Evolutionary conservation across 2,329 filamentous ascomycete species (phyloP).

Genomic region (Aureobasidium pullulans): DNA sequence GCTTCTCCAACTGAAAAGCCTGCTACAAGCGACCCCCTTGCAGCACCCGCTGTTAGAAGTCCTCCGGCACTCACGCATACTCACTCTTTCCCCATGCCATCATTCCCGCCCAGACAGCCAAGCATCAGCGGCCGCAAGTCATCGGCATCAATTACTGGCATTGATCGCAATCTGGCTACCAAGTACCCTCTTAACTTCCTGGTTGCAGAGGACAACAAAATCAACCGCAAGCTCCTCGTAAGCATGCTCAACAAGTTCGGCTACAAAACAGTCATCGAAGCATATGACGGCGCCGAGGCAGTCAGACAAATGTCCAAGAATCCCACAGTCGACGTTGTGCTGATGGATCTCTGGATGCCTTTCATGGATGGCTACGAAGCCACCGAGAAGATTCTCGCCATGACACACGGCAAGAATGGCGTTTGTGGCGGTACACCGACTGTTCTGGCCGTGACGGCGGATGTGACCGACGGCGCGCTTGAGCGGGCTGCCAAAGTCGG

Average conservation of each 20-base stretch:
- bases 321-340: slow-evolving; percentile 49
- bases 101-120: slow-evolving; percentile 13
- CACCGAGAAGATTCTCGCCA: slow-evolving; percentile 52
- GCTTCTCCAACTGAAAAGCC: not conserved
- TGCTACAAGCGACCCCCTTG: not conserved
- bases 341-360: slow-evolving; percentile 76
- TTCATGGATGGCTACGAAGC: slow-evolving; percentile 66
- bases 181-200: slow-evolving; percentile 60
- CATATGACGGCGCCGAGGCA: slow-evolving; percentile 61
- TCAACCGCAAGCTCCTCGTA: slow-evolving; percentile 61
- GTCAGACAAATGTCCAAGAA: slow-evolving; percentile 49
- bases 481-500: slow-evolving; percentile 53
- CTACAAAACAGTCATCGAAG: slow-evolving; percentile 55
- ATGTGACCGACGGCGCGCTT: slow-evolving; percentile 58
- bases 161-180: slow-evolving; percentile 51
- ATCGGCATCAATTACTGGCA: slow-evolving; percentile 21
- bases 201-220: slow-evolving; percentile 65
- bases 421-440: slow-evolving; percentile 27
- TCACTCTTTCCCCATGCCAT: slow-evolving; percentile 13
- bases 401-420: slow-evolving; percentile 27
- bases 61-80: not conserved
- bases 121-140: slow-evolving; percentile 20
- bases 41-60: slow-evolving; percentile 13
- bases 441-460: slow-evolving; percentile 58
- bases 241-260: slow-evolving; percentile 61